Base-by-base conservation (phyloP, 768 basidiomycete species). In the Serendipita sp. region DNA sequence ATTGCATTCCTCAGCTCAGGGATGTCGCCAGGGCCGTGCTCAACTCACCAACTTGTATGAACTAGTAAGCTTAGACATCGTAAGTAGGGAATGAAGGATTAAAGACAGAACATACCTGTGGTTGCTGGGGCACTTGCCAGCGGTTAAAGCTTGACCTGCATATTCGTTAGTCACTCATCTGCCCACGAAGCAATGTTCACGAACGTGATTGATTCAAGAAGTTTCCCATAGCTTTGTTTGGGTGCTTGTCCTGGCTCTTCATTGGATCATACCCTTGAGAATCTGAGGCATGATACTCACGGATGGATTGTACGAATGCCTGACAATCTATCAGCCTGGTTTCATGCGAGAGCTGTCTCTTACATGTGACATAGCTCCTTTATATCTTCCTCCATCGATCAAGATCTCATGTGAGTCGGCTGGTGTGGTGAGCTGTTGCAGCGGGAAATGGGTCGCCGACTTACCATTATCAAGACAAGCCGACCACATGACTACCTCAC, bases 291-390 rank as follows among this genome's bases (percentile, higher is more conserved):
- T 11, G 24, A 4, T n/a, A 58, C 53, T 50, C 26, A 33, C 62
- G 62, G 17, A 62, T 20, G 24, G 17, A 31, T 31, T 51, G 22
- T 17, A 51, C 33, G 48, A 62, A 62, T 33, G 62, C 62, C 61
- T 62, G 30, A 4, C 17, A 33, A 28, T 24, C 3, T 7, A 42
- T 45, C 1, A 62, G 61, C 20, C 3, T 30, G 5, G 14, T 14
- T 50, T 26, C 61, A 42, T 24, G 20, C n/a, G 9, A n/a, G 16
- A 11, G 3, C 17, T 24, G 24, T 17, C 9, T 42, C 61, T 3
- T 28, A 62, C 44, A 42, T 63, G 62, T n/a, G 31, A 56, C 51
- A 63, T 56, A 22, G 51, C 62, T 22, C 62, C 62, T 22, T 53
- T 51, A 42, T 56, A 41, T 7, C 20, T n/a, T 20, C 51, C 62